These are phyloP conservation scores for Opeltia flavorubescens DNA, from an alignment of 495 filamentous ascomycete genomes.

Conservation along the genomic window DNA sequence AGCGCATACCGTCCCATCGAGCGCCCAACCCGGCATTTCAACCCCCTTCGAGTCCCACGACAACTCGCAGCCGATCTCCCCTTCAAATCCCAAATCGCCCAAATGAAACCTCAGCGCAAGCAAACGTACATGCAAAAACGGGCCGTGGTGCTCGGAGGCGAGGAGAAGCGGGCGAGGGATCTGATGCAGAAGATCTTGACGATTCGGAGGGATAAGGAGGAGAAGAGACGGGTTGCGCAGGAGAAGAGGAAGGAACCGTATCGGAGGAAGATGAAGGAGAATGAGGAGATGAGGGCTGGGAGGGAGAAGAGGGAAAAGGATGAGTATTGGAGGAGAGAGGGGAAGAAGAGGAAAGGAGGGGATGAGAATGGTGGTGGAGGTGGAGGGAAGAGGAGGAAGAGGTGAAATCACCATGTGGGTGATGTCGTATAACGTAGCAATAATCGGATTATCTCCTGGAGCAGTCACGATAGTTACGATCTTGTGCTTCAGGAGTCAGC, in stretches of 20 bases:
- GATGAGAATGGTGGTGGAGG: slow-evolving; percentile 45
- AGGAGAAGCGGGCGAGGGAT: slow-evolving; percentile 78
- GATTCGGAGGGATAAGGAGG: slow-evolving; percentile 76
- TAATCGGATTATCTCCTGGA: too few relatives aligned
- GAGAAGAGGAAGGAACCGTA: slow-evolving; percentile 70
- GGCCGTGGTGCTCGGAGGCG: slow-evolving; percentile 66
- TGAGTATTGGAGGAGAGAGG: slow-evolving; percentile 87
- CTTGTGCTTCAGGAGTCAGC: too few relatives aligned
- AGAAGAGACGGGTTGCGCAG: slow-evolving; percentile 67
- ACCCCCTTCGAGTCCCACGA: slow-evolving; percentile 77
- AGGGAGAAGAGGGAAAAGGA: slow-evolving; percentile 82
- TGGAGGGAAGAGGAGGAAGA: slow-evolving; percentile 47
- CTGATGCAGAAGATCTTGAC: slow-evolving; percentile 91
- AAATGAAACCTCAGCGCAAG: slow-evolving; percentile 64
- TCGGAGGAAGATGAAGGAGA: slow-evolving; percentile 63
- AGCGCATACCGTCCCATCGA: slow-evolving; percentile 73
- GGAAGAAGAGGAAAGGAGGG: slow-evolving; percentile 72
- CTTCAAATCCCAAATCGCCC: slow-evolving; percentile 80
- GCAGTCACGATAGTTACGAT: too few relatives aligned
- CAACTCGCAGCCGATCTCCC: slow-evolving; percentile 75
- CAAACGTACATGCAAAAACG: slow-evolving; percentile 89
- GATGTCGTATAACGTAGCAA: too few relatives aligned
- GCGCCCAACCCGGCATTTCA: slow-evolving; percentile 74
- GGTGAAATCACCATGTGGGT: too few relatives aligned
- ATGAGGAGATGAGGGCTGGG: slow-evolving; percentile 64